These are phyloP conservation scores for Dianthus caryophyllus DNA, from an alignment of 148 eudicot genomes.

Conservation along the genomic window DNA sequence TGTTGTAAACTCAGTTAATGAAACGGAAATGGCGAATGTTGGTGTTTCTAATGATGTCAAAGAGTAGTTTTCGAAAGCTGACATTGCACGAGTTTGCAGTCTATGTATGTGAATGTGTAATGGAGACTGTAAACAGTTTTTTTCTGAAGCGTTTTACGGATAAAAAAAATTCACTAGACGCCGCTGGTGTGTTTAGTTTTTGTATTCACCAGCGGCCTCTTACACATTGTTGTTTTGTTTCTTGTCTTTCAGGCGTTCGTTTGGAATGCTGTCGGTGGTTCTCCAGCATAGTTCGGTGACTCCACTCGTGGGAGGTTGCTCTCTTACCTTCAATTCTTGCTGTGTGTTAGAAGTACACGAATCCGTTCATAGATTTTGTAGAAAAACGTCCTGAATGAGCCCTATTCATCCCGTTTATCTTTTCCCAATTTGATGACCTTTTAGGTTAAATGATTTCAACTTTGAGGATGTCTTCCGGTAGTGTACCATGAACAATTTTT, in stretches of 20 bases:
- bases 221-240: slow-evolving; percentile 11
- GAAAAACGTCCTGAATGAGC: background rate
- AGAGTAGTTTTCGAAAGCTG: background rate
- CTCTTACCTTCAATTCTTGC: background rate
- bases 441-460: background rate
- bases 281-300: slow-evolving; percentile 17
- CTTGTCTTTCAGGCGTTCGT: slow-evolving; percentile 14
- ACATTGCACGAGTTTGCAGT: background rate
- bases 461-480: background rate
- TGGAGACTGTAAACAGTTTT: background rate
- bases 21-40: too few relatives aligned
- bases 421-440: background rate
- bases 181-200: background rate
- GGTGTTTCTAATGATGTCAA: too few relatives aligned
- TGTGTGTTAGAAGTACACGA: background rate
- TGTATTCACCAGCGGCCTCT: background rate
- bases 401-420: background rate
- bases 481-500: background rate
- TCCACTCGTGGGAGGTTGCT: slow-evolving; percentile 22
- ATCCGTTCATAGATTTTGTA: background rate
- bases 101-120: background rate
- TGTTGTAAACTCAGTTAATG: too few relatives aligned
- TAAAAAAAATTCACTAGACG: background rate
- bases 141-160: background rate
- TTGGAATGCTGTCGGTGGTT: slow-evolving; percentile 28